Percentiles rank a stretch among this genome's conserved stretches.
These are phyloP conservation scores for Nicotiana knightiana DNA, from an alignment of 257 asterid species.

Conservation along the genomic window DNA sequence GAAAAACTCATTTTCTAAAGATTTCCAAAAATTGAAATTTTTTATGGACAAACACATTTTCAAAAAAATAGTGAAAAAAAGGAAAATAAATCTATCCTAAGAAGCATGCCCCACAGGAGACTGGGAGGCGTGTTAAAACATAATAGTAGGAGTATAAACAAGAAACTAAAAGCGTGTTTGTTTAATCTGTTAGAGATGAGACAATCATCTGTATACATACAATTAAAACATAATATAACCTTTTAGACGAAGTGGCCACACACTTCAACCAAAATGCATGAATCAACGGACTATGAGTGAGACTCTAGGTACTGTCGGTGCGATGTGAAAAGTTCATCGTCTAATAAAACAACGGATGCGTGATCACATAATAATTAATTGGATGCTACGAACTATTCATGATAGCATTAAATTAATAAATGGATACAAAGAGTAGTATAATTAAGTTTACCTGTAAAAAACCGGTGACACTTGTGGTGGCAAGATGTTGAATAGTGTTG, in stretches of 20 bases:
- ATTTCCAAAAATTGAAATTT: too few species aligned
- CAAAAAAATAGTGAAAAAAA: too few species aligned
- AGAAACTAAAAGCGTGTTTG: too few species aligned
- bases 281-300: not conserved
- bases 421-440: not conserved
- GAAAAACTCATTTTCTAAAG: too few species aligned
- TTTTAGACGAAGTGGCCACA: too few species aligned
- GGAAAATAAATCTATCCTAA: too few species aligned
- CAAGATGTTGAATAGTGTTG: slow-evolving; percentile 47
- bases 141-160: too few species aligned
- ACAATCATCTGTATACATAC: too few species aligned
- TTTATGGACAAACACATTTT: too few species aligned
- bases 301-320: not conserved
- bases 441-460: slow-evolving; percentile 49
- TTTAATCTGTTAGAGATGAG: too few species aligned
- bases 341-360: not conserved
- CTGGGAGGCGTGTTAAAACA: not conserved
- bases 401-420: not conserved
- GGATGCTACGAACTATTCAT: not conserved
- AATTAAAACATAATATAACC: too few species aligned
- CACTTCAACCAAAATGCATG: not conserved
- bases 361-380: not conserved
- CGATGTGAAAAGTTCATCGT: not conserved
- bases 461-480: slow-evolving; percentile 36
- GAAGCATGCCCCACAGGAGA: not conserved